These are phyloP conservation scores for Nicotiana obtusifolia DNA, from an alignment of 257 asterid species.

Conservation along the genomic window DNA sequence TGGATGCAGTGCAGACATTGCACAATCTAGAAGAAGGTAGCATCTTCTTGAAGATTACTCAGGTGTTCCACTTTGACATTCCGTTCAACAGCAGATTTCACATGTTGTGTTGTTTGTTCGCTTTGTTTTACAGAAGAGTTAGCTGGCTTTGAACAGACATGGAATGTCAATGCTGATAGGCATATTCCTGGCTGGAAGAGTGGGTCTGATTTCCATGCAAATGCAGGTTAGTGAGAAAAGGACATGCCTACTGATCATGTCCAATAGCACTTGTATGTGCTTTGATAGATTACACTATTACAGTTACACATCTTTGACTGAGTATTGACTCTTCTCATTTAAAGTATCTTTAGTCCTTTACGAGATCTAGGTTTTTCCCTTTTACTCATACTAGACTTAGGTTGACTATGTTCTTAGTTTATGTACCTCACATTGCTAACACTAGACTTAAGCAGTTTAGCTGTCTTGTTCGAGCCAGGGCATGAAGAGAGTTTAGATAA, in stretches of 20 bases:
- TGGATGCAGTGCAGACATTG: slow-evolving; percentile 58
- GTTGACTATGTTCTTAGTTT: background rate
- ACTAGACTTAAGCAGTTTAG: background rate
- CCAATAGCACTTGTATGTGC: background rate
- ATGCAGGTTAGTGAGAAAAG: slow-evolving; percentile 25
- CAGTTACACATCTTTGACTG: background rate
- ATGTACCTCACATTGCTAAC: background rate
- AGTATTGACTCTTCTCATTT: background rate
- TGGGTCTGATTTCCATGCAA: slow-evolving; percentile 19
- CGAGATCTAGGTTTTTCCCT: no score
- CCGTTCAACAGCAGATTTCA: background rate
- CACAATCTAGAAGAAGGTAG: slow-evolving; percentile 79
- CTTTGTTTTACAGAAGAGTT: slow-evolving; percentile 49
- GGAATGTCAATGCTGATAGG: slow-evolving; percentile 49
- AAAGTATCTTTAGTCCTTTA: no score
- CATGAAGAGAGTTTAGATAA: no score
- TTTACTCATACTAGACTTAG: no score
- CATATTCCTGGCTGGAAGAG: slow-evolving; percentile 32
- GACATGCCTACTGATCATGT: background rate
- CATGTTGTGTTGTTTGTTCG: slow-evolving; percentile 5
- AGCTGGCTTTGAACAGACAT: slow-evolving; percentile 52
- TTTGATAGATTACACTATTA: background rate
- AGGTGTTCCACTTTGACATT: background rate
- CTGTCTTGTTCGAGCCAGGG: no score
- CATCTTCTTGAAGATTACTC: slow-evolving; percentile 8